Percentiles rank a stretch among this genome's conserved stretches.
These are phyloP conservation scores for Microcos paniculata DNA, from an alignment of 345 rosid genomes.

Conservation along the genomic window DNA sequence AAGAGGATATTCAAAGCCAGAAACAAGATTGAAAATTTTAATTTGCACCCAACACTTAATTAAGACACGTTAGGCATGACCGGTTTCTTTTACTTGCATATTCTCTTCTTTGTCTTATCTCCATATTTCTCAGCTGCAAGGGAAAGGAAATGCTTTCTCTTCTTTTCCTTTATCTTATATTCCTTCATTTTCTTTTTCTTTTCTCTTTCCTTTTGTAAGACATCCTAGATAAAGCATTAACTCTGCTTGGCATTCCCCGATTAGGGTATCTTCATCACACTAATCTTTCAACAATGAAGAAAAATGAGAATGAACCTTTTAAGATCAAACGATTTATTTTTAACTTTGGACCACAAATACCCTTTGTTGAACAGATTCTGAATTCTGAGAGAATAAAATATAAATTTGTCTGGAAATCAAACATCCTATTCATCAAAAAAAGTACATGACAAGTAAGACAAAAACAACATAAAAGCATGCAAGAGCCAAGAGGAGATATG, in stretches of 20 bases:
- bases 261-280: constrained; percentile 7
- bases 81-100: background rate
- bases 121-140: background rate
- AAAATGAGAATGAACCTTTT: background rate
- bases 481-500: background rate
- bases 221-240: background rate
- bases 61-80: background rate
- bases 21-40: background rate
- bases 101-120: background rate
- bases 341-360: constrained; percentile 17
- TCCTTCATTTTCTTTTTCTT: background rate
- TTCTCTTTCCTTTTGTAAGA: background rate
- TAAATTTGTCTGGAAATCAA: constrained; percentile 13
- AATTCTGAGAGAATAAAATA: background rate
- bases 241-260: background rate
- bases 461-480: background rate
- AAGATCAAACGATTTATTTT: background rate
- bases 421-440: constrained; percentile 8
- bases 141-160: constrained; percentile 1
- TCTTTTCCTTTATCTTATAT: background rate
- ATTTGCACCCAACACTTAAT: background rate
- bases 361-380: constrained; percentile 16
- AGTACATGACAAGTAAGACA: background rate
- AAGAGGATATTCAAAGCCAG: background rate
- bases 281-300: constrained; percentile 9